Percentiles rank a stretch among this genome's conserved stretches.
Conservation (phyloP, 1,139 yeast species). For the Hansenula lynferdii region DNA sequence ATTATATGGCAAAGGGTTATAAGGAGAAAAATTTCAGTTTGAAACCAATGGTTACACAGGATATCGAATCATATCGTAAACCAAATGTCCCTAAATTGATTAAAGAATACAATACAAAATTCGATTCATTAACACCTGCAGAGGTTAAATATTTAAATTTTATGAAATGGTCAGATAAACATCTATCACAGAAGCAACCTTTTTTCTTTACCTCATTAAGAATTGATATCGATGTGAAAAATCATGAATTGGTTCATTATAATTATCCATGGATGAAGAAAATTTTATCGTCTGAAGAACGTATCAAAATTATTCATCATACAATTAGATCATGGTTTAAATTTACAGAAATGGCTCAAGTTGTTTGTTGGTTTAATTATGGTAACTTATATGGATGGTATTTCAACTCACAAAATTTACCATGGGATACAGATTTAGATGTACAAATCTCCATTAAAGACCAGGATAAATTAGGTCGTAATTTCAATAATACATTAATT, state of each 20-base stretch:
- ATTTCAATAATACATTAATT: conserved; percentile 45
- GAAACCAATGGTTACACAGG: neutral
- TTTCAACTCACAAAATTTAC: conserved; percentile 58
- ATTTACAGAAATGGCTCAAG: conserved; percentile 42
- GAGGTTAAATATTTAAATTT: conserved; percentile 18
- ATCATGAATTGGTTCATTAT: conserved; percentile 36
- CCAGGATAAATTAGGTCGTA: conserved; percentile 42
- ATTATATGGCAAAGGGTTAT: neutral
- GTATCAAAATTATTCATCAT: conserved; percentile 45
- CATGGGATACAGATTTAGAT: conserved; percentile 67
- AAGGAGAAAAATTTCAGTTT: neutral
- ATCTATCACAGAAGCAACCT: conserved; percentile 10
- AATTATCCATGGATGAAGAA: conserved; percentile 45
- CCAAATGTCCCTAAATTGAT: conserved; percentile 13
- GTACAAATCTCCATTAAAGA: conserved; percentile 58
- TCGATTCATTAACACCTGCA: conserved; percentile 6
- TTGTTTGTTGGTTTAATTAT: conserved; percentile 55
- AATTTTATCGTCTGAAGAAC: conserved; percentile 35
- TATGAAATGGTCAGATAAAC: conserved; percentile 17
- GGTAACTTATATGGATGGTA: conserved; percentile 65
- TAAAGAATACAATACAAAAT: no score
- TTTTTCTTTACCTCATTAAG: conserved; percentile 44
- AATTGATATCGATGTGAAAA: conserved; percentile 33
- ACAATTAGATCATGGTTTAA: conserved; percentile 53
- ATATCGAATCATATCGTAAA: conserved; percentile 8